Evolutionary conservation across 495 filamentous ascomycete species (phyloP).

Genomic region (Neurospora sp.): DNA sequence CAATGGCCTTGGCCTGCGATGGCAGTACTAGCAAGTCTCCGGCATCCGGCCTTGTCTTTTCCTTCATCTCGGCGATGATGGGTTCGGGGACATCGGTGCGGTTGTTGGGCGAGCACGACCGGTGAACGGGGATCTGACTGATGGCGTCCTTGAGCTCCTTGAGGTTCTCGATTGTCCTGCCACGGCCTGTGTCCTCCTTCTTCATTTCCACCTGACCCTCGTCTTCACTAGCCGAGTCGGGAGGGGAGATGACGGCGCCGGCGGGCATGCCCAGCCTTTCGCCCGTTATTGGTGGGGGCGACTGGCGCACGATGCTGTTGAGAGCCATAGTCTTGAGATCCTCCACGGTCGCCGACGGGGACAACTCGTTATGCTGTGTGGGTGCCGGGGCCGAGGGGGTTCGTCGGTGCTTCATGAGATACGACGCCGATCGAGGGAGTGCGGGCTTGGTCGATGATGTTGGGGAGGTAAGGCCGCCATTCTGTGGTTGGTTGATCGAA

Average conservation of each 20-base stretch:
- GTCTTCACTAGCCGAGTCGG: conserved; percentile 83
- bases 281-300: conserved; percentile 64
- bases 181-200: conserved; percentile 6
- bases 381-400: conserved; percentile 28
- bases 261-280: conserved; percentile 52
- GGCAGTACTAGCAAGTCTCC: conserved; percentile 27
- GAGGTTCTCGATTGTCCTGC: conserved; percentile 50
- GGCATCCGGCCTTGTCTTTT: conserved; percentile 1
- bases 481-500: conserved; percentile 37
- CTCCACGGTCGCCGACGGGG: conserved; percentile 37
- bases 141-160: conserved; percentile 78
- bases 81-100: conserved; percentile 9
- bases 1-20: conserved; percentile 21
- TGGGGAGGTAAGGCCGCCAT: conserved; percentile 16
- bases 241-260: conserved; percentile 76
- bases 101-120: conserved; percentile 49
- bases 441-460: conserved; percentile 29
- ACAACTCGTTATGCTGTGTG: conserved; percentile 23
- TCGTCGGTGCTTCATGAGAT: conserved; percentile 49
- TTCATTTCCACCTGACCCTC: conserved; percentile 16
- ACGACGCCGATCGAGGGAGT: conserved; percentile 66
- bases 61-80: background rate
- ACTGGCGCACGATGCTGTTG: conserved; percentile 57
- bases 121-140: conserved; percentile 60
- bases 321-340: conserved; percentile 36